Conservation (phyloP, 257 asterid species). For the Solanum chiquidenum region DNA sequence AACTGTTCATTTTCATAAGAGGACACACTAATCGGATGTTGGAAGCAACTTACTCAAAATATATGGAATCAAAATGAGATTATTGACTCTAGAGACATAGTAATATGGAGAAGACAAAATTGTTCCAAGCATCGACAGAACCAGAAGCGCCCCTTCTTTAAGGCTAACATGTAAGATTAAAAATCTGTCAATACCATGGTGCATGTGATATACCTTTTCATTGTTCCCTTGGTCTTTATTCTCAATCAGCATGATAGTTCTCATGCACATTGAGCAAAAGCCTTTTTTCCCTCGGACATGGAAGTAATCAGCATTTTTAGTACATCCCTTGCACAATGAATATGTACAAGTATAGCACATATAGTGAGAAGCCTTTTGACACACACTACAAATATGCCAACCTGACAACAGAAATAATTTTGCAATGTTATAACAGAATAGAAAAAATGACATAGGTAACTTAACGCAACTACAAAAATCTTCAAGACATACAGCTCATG, state of each 20-base stretch:
- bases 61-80: background rate
- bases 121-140: background rate
- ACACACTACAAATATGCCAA: slow-evolving; percentile 82
- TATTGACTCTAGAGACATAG: background rate
- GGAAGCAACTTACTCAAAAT: background rate
- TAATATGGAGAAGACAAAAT: background rate
- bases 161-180: background rate
- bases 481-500: background rate
- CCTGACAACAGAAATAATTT: slow-evolving; percentile 34
- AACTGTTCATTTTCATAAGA: background rate
- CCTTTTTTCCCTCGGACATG: slow-evolving; percentile 61
- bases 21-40: background rate
- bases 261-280: slow-evolving; percentile 71
- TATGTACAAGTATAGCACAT: slow-evolving; percentile 74
- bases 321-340: slow-evolving; percentile 75
- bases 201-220: slow-evolving; percentile 32
- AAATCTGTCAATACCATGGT: background rate
- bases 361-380: slow-evolving; percentile 53
- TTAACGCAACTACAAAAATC: background rate
- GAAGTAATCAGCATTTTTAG: slow-evolving; percentile 40
- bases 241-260: slow-evolving; percentile 60
- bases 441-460: background rate
- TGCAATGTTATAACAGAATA: background rate
- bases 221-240: slow-evolving; percentile 50
- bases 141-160: background rate